Evolutionary conservation across 345 rosid genomes (phyloP), one percentile per base, ranked within the genome.

Genomic region (Excoecaria cochinchinensis): DNA sequence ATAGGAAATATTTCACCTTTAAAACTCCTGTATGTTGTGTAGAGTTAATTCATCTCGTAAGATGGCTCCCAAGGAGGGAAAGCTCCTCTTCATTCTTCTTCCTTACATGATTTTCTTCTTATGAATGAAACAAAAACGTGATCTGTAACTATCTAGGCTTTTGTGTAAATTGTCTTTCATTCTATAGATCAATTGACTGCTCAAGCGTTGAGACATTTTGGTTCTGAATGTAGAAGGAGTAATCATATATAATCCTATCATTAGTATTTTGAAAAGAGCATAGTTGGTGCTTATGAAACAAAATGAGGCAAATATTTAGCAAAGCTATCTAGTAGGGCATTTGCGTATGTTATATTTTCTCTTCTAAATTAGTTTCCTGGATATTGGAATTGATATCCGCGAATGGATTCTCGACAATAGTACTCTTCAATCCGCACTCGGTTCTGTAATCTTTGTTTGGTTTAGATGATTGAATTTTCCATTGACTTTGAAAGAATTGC

Each of bases 1-100:
- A 92, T 92, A 75, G 99, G 97, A 83, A 79, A 81, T 52, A 82
- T 95, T 74, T 82, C 90, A 60, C 78, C 91, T 77, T 83, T 91
- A 82, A 72, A 1, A 78, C 94, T 91, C 74, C 87, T 91, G 99
- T 92, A 91, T 91, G 99, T 80, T 84, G 44, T 31, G 31, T 31
- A 31, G 2, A 31, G 42, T n/a, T 72, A 21, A 44, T 71, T 46
- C 72, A 25, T 36, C 40, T 21, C 5, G 9, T 17, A 3, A 42
- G 44, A 4, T 53, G 40, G 5, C 56, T 8, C 1, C n/a, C 15
- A 21, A 9, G 17, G 40, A n/a, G 19, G 56, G 52, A 17, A 69
- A 58, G 70, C 68, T 59, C 66, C 53, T 36, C 25, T 15, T 39
- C 55, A 5, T 25, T 67, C 77, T 42, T 62, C 21, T 70, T 71